phyloP scores from a whole-genome alignment of 257 asterid species.

The Solanum chilense region DNA sequence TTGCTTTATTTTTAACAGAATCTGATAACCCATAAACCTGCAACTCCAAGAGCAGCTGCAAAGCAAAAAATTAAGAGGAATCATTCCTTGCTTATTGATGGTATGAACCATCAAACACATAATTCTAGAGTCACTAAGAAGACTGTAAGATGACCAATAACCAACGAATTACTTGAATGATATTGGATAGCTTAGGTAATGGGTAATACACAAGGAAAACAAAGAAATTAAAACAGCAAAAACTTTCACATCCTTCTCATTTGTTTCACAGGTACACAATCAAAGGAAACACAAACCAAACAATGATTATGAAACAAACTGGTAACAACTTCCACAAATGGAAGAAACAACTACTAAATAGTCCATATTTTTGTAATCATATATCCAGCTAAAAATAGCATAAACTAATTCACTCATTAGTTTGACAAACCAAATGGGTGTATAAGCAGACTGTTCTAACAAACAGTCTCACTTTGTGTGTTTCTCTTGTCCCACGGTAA shows the following conservation, averaged over 20 bases:
- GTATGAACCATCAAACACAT: background rate
- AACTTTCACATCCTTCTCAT: background rate
- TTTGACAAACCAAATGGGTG: background rate
- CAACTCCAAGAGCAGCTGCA: slow-evolving; percentile 81
- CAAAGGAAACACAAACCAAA: background rate
- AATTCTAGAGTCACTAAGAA: background rate
- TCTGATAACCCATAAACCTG: slow-evolving; percentile 95
- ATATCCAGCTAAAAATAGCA: background rate
- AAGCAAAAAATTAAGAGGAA: slow-evolving; percentile 1
- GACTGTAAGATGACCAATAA: background rate
- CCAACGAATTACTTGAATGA: background rate
- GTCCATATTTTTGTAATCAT: background rate
- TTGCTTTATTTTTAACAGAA: slow-evolving; percentile 49
- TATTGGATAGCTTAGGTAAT: background rate
- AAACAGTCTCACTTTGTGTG: background rate
- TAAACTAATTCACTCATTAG: background rate
- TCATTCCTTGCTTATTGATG: background rate
- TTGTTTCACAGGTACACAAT: background rate
- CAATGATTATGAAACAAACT: background rate
- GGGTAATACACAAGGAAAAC: background rate
- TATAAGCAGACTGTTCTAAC: background rate
- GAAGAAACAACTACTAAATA: background rate
- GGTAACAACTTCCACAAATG: background rate
- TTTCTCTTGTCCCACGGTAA: background rate
- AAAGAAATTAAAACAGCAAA: background rate